phyloP scores from a whole-genome alignment of 139 green algal species.

The Pseudopediastrum boryanum region DNA sequence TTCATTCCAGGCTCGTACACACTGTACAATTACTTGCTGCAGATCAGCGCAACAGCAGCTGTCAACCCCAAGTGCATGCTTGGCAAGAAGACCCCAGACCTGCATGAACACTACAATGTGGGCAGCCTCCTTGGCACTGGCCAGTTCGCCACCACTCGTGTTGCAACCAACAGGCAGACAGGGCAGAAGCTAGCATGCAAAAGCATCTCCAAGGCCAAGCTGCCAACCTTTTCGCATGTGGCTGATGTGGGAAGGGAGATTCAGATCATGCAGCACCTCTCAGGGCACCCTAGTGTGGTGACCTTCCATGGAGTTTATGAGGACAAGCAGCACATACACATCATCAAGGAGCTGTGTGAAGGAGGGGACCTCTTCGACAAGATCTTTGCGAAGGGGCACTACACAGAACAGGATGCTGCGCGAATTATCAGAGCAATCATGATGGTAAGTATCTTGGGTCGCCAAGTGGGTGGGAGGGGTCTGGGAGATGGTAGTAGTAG shows the following conservation, averaged over 20 bases:
- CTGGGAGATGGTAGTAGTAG: no score
- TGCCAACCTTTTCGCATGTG: conserved; percentile 87
- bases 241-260: conserved; percentile 96
- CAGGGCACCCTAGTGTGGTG: conserved; percentile 47
- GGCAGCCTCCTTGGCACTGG: conserved; percentile 69
- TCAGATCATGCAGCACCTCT: conserved; percentile 94
- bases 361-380: conserved; percentile 98
- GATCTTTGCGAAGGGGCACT: conserved; percentile 87
- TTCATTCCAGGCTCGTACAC: no score
- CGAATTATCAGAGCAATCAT: conserved; percentile 62
- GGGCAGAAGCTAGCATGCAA: conserved; percentile 84
- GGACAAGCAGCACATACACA: conserved; percentile 84
- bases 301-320: conserved; percentile 78
- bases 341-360: conserved; percentile 92
- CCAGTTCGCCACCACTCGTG: conserved; percentile 70
- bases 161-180: conserved; percentile 54
- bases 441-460: conserved; percentile 81
- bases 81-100: no score
- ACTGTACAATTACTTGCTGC: no score
- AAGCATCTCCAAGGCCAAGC: conserved; percentile 93
- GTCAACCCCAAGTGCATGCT: no score
- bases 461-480: no score
- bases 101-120: conserved; percentile 53
- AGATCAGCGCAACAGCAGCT: no score
- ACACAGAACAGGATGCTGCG: conserved; percentile 60